Evolutionary conservation across 805 yeast species (phyloP), one percentile per base, ranked within the genome.

Genomic region (Lipomyces mesembrius): DNA sequence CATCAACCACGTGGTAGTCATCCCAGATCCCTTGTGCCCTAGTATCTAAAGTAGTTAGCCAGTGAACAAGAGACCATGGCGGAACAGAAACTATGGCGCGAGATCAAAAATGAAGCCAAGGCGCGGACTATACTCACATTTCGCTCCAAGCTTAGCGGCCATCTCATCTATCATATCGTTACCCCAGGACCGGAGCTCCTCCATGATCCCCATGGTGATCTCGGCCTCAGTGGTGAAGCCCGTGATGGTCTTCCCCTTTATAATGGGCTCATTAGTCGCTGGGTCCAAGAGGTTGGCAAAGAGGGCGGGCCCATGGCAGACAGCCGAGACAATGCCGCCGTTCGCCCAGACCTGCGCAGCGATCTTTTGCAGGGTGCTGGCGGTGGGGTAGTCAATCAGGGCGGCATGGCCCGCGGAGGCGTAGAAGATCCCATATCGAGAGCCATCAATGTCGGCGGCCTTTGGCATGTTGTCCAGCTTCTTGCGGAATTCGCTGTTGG

Each of bases 361-460:
- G 52, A 84, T 64, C 34, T 74, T 68, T 63, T 83, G 85, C 63
- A 87, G 77, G 20, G 74, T 80, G 4, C 74, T 76, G n/a, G 88
- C 88, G 2, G 75, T 78, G 58, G 88, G 88, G 76, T 80, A 86
- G 75, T 87, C 91, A 70, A 82, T 85, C 54, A 83, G 70, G 35
- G 88, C 79, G 43, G 85, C 91, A 73, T 88, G 91, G 53, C 92
- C 91, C 59, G 86, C 91, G 60, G 89, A 83, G 55, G 88, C 89
- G 72, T 79, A 86, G 75, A 87, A 82, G 68, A 86, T 80, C 56
- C 80, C 80, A 75, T 81, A 88, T 49, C 20, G 20, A 14, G 46
- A 85, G 85, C 17, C 75, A 71, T 7, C 88, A 83, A 39, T 11
- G 20, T 39, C 46, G 46, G 46, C 46, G 46, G 46, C 46, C 68